phyloP scores from a whole-genome alignment of 2,329 filamentous ascomycete genomes.

The Pseudogymnoascus sp. region DNA sequence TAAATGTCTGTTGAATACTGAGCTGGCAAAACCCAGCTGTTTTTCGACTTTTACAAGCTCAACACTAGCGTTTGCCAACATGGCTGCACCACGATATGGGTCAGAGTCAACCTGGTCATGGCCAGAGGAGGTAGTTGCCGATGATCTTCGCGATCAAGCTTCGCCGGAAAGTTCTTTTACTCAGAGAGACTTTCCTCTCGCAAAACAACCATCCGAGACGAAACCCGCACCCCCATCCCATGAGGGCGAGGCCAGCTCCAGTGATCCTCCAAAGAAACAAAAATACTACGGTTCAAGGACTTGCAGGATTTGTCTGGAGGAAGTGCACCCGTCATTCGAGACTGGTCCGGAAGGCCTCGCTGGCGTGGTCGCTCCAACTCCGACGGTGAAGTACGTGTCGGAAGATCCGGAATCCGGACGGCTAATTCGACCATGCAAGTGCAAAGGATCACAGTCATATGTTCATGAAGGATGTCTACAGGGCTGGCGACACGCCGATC shows the following conservation, averaged over 20 bases:
- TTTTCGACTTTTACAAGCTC: constrained; percentile 3
- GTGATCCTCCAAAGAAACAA: constrained; percentile 24
- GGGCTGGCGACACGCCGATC: constrained; percentile 72
- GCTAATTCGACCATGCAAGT: constrained; percentile 83
- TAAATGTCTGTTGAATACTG: constrained; percentile 2
- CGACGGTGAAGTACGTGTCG: constrained; percentile 64
- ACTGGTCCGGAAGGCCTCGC: constrained; percentile 47
- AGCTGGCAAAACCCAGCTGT: background rate
- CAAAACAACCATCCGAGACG: constrained; percentile 12
- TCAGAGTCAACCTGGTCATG: constrained; percentile 21
- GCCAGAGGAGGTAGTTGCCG: constrained; percentile 15
- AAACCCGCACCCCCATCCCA: constrained; percentile 23
- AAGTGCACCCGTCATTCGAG: constrained; percentile 53
- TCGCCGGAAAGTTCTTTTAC: constrained; percentile 15
- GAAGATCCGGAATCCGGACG: constrained; percentile 68
- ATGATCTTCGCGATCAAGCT: background rate
- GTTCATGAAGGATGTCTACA: constrained; percentile 88
- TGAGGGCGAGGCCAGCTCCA: constrained; percentile 19
- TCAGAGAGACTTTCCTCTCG: constrained; percentile 14
- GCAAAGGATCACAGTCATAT: constrained; percentile 87
- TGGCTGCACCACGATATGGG: constrained; percentile 17
- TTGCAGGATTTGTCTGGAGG: constrained; percentile 86
- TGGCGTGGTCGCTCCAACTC: constrained; percentile 47
- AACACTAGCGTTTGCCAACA: constrained; percentile 13
- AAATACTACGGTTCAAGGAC: constrained; percentile 63